phyloP scores from a whole-genome alignment of 192 early-diverging fungal species.

The Coemansia sp. region DNA sequence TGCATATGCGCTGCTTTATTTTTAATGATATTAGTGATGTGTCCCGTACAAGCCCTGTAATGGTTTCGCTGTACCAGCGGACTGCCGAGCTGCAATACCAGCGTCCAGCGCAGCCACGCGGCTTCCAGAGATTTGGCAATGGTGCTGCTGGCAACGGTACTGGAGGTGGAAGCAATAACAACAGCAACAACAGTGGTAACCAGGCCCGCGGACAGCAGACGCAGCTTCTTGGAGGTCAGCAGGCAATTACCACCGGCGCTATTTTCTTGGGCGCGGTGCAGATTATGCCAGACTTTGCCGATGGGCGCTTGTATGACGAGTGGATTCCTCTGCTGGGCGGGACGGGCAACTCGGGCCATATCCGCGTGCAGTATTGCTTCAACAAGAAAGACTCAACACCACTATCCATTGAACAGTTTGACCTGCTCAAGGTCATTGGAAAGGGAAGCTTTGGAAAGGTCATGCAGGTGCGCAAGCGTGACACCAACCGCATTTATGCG shows the following conservation, averaged over 20 bases:
- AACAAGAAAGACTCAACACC: constrained; percentile 69
- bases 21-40: constrained; percentile 38
- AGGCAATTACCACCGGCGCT: constrained; percentile 42
- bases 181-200: not conserved
- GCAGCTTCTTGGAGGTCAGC: constrained; percentile 33
- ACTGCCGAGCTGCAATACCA: constrained; percentile 55
- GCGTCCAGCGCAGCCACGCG: constrained; percentile 47
- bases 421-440: constrained; percentile 91
- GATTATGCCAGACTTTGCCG: constrained; percentile 56
- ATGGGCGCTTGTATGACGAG: constrained; percentile 62
- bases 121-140: constrained; percentile 52
- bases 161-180: constrained; percentile 13
- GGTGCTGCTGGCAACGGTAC: constrained; percentile 14
- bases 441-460: constrained; percentile 98
- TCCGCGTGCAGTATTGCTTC: constrained; percentile 73
- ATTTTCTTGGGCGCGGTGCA: constrained; percentile 55
- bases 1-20: not conserved
- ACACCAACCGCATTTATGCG: constrained; percentile 92
- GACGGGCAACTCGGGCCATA: constrained; percentile 59
- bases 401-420: constrained; percentile 86
- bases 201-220: constrained; percentile 34
- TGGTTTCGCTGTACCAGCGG: constrained; percentile 58
- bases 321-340: constrained; percentile 66
- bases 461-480: constrained; percentile 91
- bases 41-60: constrained; percentile 50